Base-by-base conservation (phyloP, 2,329 filamentous ascomycete genomes). In the Truncatella angustata region DNA sequence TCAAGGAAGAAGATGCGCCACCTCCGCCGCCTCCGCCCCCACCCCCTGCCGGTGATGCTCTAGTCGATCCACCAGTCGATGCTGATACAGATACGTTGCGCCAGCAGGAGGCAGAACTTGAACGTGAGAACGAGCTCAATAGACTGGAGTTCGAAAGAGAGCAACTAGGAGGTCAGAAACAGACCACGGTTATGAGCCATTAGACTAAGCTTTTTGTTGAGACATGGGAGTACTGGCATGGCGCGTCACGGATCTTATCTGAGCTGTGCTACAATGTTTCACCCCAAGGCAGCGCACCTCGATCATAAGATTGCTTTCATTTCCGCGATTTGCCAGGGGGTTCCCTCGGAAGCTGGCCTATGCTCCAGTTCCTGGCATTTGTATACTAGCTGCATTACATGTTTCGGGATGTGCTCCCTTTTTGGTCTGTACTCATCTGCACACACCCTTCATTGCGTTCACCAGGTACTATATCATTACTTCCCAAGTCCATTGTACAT, bases 11-110 rank as follows among this genome's bases (percentile, higher is more conserved):
- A 11, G 74, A 76, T 30, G 63, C 61, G 9, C 69, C 73, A 45
- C 65, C 63, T 18, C 78, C 77, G 0, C 75, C 78, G 0, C 77
- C 79, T 0, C 77, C 78, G 0, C 74, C 76, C 1, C 75, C 78
- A 56, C 71, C 76, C 54, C 65, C 69, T 49, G 71, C 68, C 24
- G 70, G 79, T 54, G 71, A 69, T 42, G 74, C 79, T 55, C 77
- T 81, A 63, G 77, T 79, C 58, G 73, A 76, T 58, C 77, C 70
- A 23, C 64, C 81, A 12, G 66, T 77, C 63, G 70, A 72, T 37
- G 78, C 81, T 65, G 79, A 81, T 54, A 21, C 79, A 20, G 78
- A 79, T 46, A 76, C 78, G 55, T 51, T 67, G 14, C 59, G 58
- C 32, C 63, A 66, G 43, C 62, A 69, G 40, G 68, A 72, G 53